These are phyloP conservation scores for Populus simonii DNA, from an alignment of 345 rosid species.

Conservation along the genomic window DNA sequence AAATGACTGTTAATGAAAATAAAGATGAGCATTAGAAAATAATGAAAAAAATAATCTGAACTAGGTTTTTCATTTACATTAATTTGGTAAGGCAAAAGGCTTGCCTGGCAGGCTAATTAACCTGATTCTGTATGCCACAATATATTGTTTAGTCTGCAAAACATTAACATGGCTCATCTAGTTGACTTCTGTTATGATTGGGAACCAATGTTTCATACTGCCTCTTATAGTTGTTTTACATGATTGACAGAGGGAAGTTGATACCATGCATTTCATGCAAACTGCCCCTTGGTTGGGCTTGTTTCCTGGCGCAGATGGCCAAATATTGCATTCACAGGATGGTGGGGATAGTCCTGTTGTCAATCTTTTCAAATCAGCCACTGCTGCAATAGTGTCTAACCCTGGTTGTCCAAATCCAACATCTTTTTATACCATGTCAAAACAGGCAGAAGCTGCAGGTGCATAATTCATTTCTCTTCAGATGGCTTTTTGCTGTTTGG, in stretches of 20 bases:
- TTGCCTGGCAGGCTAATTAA: background rate
- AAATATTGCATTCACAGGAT: constrained; percentile 71
- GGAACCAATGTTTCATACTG: constrained; percentile 8
- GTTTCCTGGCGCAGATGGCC: constrained; percentile 80
- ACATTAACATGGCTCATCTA: constrained; percentile 5
- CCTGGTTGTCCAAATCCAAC: constrained; percentile 75
- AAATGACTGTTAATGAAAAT: background rate
- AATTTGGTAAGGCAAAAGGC: background rate
- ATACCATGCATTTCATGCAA: constrained; percentile 86
- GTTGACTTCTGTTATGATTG: constrained; percentile 8
- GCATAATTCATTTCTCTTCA: background rate
- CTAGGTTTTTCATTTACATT: background rate
- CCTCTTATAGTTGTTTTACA: constrained; percentile 23
- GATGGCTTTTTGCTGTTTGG: background rate
- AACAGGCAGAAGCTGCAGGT: constrained; percentile 99
- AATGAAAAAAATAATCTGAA: background rate
- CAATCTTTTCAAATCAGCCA: constrained; percentile 78
- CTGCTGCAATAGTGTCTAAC: constrained; percentile 66
- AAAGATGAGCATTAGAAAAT: background rate
- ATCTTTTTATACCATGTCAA: constrained; percentile 87
- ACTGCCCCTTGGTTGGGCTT: constrained; percentile 95
- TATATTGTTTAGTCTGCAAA: constrained; percentile 1
- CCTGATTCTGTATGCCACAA: background rate
- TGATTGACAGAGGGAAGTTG: constrained; percentile 74
- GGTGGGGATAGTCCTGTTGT: constrained; percentile 91